These are phyloP conservation scores for Boletus tomentosulus DNA, from an alignment of 768 basidiomycete genomes.

Conservation along the genomic window DNA sequence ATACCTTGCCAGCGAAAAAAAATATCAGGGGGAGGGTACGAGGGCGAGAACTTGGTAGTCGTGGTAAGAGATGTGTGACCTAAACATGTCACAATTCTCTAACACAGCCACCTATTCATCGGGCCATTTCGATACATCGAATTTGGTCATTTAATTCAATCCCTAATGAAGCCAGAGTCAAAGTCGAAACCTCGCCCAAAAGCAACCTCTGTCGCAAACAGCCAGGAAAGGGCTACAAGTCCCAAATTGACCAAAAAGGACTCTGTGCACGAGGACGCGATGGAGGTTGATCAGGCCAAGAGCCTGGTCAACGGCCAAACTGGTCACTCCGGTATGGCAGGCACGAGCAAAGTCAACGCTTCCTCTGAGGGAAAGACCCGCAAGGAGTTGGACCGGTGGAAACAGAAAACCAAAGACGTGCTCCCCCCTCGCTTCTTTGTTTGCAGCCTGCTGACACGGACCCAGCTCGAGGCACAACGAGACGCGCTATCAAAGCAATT, in stretches of 20 bases:
- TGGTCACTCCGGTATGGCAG: not conserved
- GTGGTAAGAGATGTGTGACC: slow-evolving; percentile 5
- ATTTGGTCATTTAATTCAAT: no score
- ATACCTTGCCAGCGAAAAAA: slow-evolving; percentile 28
- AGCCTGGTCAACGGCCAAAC: slow-evolving; percentile 1
- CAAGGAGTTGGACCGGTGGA: slow-evolving; percentile 30
- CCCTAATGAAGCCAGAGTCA: slow-evolving; percentile 3
- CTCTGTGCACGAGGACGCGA: slow-evolving; percentile 2
- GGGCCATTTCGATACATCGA: no score
- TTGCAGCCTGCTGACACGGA: not conserved
- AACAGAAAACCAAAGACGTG: slow-evolving; percentile 28
- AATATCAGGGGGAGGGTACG: not conserved
- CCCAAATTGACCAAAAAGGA: slow-evolving; percentile 3
- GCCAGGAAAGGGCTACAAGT: not conserved
- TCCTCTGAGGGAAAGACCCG: slow-evolving; percentile 13
- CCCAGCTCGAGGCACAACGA: slow-evolving; percentile 38
- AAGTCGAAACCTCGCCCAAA: slow-evolving; percentile 21
- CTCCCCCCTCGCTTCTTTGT: not conserved
- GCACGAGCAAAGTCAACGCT: slow-evolving; percentile 9
- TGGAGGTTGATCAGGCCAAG: slow-evolving; percentile 10
- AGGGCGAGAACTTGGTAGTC: not conserved
- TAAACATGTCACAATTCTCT: slow-evolving; percentile 16
- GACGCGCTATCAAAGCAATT: slow-evolving; percentile 49
- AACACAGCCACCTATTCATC: slow-evolving; percentile 15
- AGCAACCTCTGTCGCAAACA: not conserved